Percentiles rank a stretch among this genome's conserved stretches.
phyloP scores from a whole-genome alignment of 805 yeast genomes.

The Kodamaea sagamina region DNA sequence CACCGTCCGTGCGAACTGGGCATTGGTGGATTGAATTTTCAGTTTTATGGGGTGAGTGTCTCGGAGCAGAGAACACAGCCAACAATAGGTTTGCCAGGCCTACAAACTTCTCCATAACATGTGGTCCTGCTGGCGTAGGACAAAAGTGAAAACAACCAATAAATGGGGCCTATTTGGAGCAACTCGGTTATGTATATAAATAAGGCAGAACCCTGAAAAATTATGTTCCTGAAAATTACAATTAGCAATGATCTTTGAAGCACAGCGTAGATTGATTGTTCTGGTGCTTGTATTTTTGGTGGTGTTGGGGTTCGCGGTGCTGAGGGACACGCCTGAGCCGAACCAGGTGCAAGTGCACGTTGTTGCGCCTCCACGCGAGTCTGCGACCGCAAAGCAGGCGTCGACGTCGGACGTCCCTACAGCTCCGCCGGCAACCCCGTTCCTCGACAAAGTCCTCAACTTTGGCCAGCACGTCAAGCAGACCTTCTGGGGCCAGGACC shows the following conservation, averaged over 20 bases:
- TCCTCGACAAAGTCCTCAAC: not conserved
- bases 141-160: conserved; percentile 1
- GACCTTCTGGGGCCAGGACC: conserved; percentile 1
- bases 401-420: not conserved
- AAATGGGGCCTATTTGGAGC: not conserved
- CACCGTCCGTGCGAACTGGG: no score
- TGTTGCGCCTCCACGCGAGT: not conserved
- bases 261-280: not conserved
- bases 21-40: no score
- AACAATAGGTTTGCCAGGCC: no score
- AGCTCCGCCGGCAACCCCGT: conserved; percentile 1
- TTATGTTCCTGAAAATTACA: not conserved
- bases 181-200: not conserved
- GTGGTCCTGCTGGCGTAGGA: conserved; percentile 2
- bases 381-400: not conserved
- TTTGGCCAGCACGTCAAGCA: not conserved
- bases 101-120: not conserved
- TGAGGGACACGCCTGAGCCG: not conserved
- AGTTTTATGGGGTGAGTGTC: no score
- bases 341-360: conserved; percentile 1
- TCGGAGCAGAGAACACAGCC: no score
- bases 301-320: not conserved
- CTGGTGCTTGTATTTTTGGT: not conserved
- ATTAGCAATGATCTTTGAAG: not conserved
- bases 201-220: conserved; percentile 4